phyloP scores from a whole-genome alignment of 2,329 filamentous ascomycete genomes.

The Talaromyces sp. region DNA sequence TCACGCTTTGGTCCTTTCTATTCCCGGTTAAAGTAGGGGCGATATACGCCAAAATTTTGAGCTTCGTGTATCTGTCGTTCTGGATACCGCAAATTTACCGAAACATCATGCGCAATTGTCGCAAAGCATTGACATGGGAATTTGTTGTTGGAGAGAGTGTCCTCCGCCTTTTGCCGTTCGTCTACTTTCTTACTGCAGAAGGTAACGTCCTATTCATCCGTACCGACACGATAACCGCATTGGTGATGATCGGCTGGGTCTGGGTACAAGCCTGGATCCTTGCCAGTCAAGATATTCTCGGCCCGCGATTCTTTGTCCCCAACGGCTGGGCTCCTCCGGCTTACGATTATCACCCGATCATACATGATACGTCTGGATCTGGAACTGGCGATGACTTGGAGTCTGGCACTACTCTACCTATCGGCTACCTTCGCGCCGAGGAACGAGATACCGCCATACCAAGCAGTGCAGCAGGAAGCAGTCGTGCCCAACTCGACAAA shows the following conservation, averaged over 20 bases:
- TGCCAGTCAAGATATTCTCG: constrained; percentile 77
- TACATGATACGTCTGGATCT: constrained; percentile 51
- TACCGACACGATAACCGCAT: constrained; percentile 63
- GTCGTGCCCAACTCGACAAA: constrained; percentile 31
- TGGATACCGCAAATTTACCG: constrained; percentile 91
- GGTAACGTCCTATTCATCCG: constrained; percentile 79
- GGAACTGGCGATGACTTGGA: constrained; percentile 69
- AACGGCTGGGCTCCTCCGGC: constrained; percentile 60
- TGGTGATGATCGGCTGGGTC: constrained; percentile 69
- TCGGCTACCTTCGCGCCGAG: constrained; percentile 62
- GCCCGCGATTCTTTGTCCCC: constrained; percentile 81
- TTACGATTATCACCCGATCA: constrained; percentile 92
- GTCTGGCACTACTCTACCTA: constrained; percentile 70
- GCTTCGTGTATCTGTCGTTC: constrained; percentile 77
- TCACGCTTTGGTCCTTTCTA: constrained; percentile 58
- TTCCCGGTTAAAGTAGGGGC: constrained; percentile 53
- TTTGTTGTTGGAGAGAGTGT: constrained; percentile 82
- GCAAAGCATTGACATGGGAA: constrained; percentile 84
- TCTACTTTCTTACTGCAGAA: constrained; percentile 76
- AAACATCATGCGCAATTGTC: constrained; percentile 86
- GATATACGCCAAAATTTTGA: constrained; percentile 60
- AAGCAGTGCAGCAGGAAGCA: constrained; percentile 30
- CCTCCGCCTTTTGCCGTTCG: constrained; percentile 72
- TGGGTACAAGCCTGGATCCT: constrained; percentile 81
- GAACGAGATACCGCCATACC: constrained; percentile 36